Conservation (phyloP, 2,329 filamentous ascomycete species). For the Monilinia polystroma region DNA sequence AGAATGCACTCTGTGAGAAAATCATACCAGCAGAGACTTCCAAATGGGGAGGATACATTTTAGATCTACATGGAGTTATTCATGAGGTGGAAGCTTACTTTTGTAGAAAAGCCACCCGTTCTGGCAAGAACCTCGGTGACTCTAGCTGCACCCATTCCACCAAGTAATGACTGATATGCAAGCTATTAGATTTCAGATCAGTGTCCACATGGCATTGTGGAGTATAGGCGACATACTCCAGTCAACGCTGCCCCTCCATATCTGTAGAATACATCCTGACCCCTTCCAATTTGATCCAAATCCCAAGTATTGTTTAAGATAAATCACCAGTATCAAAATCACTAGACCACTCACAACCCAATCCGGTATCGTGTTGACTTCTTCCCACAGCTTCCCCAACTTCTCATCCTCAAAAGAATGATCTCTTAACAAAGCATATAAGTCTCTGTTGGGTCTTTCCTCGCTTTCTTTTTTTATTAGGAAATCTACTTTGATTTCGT, state of each 20-base stretch:
- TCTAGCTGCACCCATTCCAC: constrained; percentile 69
- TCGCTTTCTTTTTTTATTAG: constrained; percentile 43
- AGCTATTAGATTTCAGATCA: constrained; percentile 26
- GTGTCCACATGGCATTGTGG: not conserved
- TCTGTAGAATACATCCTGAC: constrained; percentile 75
- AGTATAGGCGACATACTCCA: constrained; percentile 43
- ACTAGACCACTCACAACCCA: constrained; percentile 55
- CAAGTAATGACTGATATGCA: constrained; percentile 62
- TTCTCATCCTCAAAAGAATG: constrained; percentile 57
- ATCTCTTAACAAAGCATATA: constrained; percentile 62
- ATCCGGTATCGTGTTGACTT: constrained; percentile 64
- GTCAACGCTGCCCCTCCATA: constrained; percentile 68
- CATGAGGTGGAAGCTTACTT: constrained; percentile 33
- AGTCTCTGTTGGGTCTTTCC: constrained; percentile 47
- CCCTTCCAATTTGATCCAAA: constrained; percentile 71
- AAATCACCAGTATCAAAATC: not conserved
- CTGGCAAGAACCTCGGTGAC: constrained; percentile 72
- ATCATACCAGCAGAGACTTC: not conserved
- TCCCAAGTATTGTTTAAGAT: constrained; percentile 43
- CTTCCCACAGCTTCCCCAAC: constrained; percentile 58
- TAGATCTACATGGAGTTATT: no score
- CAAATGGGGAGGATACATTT: no score
- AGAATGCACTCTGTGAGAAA: not conserved
- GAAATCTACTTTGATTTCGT: constrained; percentile 37
- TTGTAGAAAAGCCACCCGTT: constrained; percentile 71